A percentile compares a stretch with the other conserved stretches of the same genome.
Evolutionary conservation across 495 filamentous ascomycete genomes (phyloP).

Genomic region (Neurospora tetrasperma): DNA sequence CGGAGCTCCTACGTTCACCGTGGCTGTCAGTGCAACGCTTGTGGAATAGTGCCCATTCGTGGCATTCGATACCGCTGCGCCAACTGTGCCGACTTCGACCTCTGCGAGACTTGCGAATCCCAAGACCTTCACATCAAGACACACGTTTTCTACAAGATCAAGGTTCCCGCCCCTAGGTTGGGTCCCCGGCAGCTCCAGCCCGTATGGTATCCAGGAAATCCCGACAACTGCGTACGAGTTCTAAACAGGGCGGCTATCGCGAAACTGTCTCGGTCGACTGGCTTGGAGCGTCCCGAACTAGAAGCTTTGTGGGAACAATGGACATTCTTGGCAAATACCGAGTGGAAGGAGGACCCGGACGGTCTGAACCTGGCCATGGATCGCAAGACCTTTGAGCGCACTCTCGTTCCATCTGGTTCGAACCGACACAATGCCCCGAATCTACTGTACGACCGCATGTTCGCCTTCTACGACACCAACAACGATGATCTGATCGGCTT

Average conservation of each 20-base stretch:
- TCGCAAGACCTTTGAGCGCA: constrained; percentile 79
- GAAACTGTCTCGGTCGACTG: constrained; percentile 58
- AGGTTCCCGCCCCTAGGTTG: constrained; percentile 36
- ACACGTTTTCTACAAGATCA: constrained; percentile 88
- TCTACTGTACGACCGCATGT: constrained; percentile 89
- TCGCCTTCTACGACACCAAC: constrained; percentile 90
- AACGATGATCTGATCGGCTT: constrained; percentile 86
- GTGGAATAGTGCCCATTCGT: constrained; percentile 73
- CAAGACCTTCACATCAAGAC: constrained; percentile 79
- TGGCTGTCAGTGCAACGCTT: constrained; percentile 86
- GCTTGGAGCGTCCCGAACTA: constrained; percentile 71
- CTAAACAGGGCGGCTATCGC: constrained; percentile 53
- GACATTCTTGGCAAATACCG: constrained; percentile 76
- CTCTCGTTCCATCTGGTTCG: constrained; percentile 74
- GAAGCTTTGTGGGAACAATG: constrained; percentile 96
- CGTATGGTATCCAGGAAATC: constrained; percentile 86
- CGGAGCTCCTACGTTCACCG: constrained; percentile 87
- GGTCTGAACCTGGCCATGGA: constrained; percentile 75
- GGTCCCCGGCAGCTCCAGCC: constrained; percentile 54
- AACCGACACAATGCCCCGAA: constrained; percentile 68
- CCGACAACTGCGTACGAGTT: constrained; percentile 46
- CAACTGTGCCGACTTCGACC: constrained; percentile 87
- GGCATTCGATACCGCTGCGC: constrained; percentile 86
- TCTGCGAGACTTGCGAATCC: constrained; percentile 82
- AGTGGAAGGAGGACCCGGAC: constrained; percentile 77